Evolutionary conservation across 345 rosid genomes (phyloP), one percentile per base, ranked within the genome.

Genomic region (Erysimum cheiranthoides): DNA sequence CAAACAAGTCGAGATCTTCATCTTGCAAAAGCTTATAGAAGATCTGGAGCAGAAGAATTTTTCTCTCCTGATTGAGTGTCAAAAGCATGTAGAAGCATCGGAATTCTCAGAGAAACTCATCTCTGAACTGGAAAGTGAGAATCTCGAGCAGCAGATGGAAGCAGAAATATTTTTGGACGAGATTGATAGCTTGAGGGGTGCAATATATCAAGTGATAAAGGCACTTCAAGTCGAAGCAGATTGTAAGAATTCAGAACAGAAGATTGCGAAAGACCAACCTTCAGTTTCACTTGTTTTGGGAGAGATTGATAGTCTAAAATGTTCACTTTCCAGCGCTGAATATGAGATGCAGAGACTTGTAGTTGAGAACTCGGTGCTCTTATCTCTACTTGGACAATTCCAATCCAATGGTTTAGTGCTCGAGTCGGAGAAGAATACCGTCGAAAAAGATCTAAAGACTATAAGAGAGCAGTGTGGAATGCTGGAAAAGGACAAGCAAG

Each of bases 1-100:
- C 79, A 87, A 93, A 17, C 90, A 93, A 78, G 89, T 90, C 5
- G 95, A 91, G 86, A 91, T 85, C 74, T 85, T 91, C 70, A 77
- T 93, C 63, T 79, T 93, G 81, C 87, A 93, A 81, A 87, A 81
- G 68, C 85, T 89, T 66, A 79, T 88, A 47, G 83, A 87, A 82
- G 98, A 91, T 63, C 75, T 89, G 50, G 97, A 89, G 82, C 82
- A 79, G 65, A 88, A 88, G 79, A 93, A 91, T 49, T 68, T 81
- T 17, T 85, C 91, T 70, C 82, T 91, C 38, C 72, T 87, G 70
- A 77, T 84, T n/a, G 96, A 96, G 75, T 88, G 87, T 74, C 86
- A 87, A 75, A 93, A 89, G 74, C 85, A 92, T 56, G 79, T 80
- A 4, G 93, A 91, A 74, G 89, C 92, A 18, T 87, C 96, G 0